A percentile compares a stretch with the other conserved stretches of the same genome.
Evolutionary conservation across 2,329 filamentous ascomycete genomes (phyloP).

Genomic region (Elsinoe fawcettii): DNA sequence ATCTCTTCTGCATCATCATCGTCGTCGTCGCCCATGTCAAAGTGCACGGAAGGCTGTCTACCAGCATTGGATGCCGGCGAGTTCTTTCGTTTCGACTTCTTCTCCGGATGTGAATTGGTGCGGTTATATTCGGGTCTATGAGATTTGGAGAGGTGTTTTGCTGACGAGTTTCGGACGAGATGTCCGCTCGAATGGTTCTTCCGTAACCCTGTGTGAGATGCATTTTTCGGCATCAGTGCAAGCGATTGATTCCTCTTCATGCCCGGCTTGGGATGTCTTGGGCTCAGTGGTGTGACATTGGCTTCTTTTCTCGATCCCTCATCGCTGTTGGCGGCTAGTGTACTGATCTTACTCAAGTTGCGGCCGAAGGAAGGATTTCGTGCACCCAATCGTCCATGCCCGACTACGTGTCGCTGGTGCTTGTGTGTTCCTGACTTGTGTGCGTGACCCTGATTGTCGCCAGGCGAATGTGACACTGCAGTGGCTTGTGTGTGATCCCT

Average conservation of each 20-base stretch:
- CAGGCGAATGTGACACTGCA: slow-evolving; percentile 20
- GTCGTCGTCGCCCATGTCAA: slow-evolving; percentile 31
- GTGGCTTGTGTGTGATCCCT: slow-evolving; percentile 24
- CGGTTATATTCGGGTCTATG: slow-evolving; percentile 21
- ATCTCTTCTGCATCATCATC: slow-evolving; percentile 21
- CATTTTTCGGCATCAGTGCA: slow-evolving; percentile 29
- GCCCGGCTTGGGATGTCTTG: slow-evolving; percentile 22
- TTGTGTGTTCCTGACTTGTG: slow-evolving; percentile 24
- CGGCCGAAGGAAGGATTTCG: slow-evolving; percentile 35
- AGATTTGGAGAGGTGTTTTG: slow-evolving; percentile 28
- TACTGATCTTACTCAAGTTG: slow-evolving; percentile 34
- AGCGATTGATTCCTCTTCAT: slow-evolving; percentile 37
- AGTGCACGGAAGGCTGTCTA: slow-evolving; percentile 34
- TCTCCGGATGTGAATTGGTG: slow-evolving; percentile 3
- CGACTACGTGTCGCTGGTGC: slow-evolving; percentile 34
- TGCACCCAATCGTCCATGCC: slow-evolving; percentile 29
- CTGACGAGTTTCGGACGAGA: slow-evolving; percentile 31
- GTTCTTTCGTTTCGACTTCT: slow-evolving; percentile 12
- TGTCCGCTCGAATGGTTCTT: slow-evolving; percentile 34
- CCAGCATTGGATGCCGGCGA: slow-evolving; percentile 29
- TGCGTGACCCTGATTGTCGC: slow-evolving; percentile 5
- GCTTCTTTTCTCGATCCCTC: slow-evolving; percentile 17
- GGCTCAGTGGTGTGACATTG: slow-evolving; percentile 26
- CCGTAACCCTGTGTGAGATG: slow-evolving; percentile 28
- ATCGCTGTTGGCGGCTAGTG: slow-evolving; percentile 19